Percentiles rank a stretch among this genome's conserved stretches.
Evolutionary conservation across 768 basidiomycete genomes (phyloP).

Genomic region (Suillus sp.): DNA sequence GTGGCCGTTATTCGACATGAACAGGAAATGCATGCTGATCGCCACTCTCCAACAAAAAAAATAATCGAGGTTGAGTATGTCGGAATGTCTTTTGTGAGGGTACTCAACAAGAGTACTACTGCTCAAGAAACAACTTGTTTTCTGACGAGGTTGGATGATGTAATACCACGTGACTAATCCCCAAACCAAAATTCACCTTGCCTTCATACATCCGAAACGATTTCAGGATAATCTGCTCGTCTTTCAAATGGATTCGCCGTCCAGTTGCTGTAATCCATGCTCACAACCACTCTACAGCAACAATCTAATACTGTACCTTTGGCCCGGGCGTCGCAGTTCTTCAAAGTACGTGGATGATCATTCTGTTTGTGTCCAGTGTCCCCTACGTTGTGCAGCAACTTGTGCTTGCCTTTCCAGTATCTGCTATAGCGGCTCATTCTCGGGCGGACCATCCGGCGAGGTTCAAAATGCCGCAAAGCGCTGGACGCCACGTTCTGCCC

Average conservation of each 20-base stretch:
- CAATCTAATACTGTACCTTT: background rate
- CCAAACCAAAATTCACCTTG: too few relatives aligned
- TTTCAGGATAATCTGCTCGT: background rate
- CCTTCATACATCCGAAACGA: too few relatives aligned
- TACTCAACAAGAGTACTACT: background rate
- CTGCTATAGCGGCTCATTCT: background rate
- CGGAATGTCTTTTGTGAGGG: background rate
- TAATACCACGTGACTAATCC: background rate
- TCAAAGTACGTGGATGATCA: background rate
- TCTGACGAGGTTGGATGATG: background rate
- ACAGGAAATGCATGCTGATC: background rate
- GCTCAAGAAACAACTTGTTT: too few relatives aligned
- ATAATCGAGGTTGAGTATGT: background rate
- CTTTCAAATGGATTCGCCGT: background rate
- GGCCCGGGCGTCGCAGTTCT: background rate
- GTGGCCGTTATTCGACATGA: background rate
- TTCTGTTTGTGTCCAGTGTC: background rate
- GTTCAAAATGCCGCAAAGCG: background rate
- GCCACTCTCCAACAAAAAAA: background rate
- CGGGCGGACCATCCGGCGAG: conserved; percentile 7
- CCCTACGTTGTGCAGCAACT: too few relatives aligned
- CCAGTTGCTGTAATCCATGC: background rate
- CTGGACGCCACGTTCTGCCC: background rate
- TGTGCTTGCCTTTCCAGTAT: background rate
- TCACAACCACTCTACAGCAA: background rate